Evolutionary conservation across 371 early-diverging fungal genomes (phyloP).

Genomic region (Coemansia sp.): DNA sequence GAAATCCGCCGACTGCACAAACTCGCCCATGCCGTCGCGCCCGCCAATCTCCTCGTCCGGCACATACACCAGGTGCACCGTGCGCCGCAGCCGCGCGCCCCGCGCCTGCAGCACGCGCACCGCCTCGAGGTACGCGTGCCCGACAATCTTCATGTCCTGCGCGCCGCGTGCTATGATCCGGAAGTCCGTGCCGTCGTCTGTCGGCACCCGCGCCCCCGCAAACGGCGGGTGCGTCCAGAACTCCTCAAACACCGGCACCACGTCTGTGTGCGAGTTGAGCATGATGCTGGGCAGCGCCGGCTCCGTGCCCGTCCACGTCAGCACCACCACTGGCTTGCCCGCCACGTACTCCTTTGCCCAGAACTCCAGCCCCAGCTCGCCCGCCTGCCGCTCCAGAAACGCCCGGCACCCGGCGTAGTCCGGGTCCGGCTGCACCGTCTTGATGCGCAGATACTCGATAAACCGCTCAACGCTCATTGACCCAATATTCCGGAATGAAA

Average conservation of each 20-base stretch:
- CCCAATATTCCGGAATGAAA: too few species aligned
- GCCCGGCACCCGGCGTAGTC: constrained; percentile 63
- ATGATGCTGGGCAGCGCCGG: constrained; percentile 60
- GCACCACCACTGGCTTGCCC: constrained; percentile 70
- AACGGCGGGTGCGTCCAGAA: constrained; percentile 75
- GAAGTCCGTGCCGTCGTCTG: constrained; percentile 54
- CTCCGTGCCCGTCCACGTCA: constrained; percentile 63
- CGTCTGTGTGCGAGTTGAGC: constrained; percentile 82
- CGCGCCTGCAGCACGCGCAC: constrained; percentile 59
- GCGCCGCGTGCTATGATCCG: constrained; percentile 75
- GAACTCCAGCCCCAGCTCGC: constrained; percentile 64
- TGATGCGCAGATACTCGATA: constrained; percentile 73
- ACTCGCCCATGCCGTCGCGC: constrained; percentile 67
- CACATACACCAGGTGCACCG: constrained; percentile 70
- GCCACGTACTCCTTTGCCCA: constrained; percentile 55
- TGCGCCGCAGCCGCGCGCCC: constrained; percentile 60
- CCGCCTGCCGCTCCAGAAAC: constrained; percentile 62
- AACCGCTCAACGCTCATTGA: constrained; percentile 58
- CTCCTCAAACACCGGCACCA: constrained; percentile 77
- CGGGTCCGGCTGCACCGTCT: constrained; percentile 77
- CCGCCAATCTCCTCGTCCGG: constrained; percentile 87
- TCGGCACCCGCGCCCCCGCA: constrained; percentile 61
- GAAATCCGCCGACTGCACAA: constrained; percentile 63
- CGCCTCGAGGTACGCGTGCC: constrained; percentile 74
- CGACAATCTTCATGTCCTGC: constrained; percentile 89